Conservation (phyloP, 1,284 basidiomycete genomes). For the Ustilago trichophora region DNA sequence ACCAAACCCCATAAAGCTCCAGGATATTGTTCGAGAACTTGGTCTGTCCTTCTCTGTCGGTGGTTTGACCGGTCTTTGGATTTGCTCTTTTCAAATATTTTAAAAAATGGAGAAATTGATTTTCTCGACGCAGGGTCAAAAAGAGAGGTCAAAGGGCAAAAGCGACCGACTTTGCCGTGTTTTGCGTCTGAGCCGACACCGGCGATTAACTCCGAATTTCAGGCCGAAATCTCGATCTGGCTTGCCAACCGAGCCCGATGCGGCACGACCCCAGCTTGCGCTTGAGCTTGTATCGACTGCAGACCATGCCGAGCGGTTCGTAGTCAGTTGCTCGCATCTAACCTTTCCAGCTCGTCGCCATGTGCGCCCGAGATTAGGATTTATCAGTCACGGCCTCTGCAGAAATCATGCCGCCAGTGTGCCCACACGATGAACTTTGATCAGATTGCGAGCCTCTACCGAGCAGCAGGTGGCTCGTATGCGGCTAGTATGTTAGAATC, state of each 20-base stretch:
- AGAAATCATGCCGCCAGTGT: too few relatives aligned
- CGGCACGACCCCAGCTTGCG: neutral
- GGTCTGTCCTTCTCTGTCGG: too few relatives aligned
- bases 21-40: too few relatives aligned
- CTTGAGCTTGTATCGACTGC: constrained; percentile 1
- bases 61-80: too few relatives aligned
- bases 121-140: too few relatives aligned
- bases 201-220: constrained; percentile 13
- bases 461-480: constrained; percentile 20
- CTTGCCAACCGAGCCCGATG: neutral
- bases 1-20: too few relatives aligned
- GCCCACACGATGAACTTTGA: too few relatives aligned
- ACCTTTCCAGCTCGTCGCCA: neutral
- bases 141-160: neutral
- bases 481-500: constrained; percentile 1
- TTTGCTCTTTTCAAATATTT: too few relatives aligned
- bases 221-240: constrained; percentile 7
- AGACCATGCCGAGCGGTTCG: neutral
- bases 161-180: neutral
- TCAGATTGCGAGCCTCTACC: neutral
- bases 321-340: neutral
- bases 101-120: too few relatives aligned
- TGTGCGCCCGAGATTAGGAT: neutral
- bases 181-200: neutral
- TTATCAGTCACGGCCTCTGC: neutral